phyloP scores from a whole-genome alignment of 805 yeast species.

The Yamadazyma paraphyllophila region DNA sequence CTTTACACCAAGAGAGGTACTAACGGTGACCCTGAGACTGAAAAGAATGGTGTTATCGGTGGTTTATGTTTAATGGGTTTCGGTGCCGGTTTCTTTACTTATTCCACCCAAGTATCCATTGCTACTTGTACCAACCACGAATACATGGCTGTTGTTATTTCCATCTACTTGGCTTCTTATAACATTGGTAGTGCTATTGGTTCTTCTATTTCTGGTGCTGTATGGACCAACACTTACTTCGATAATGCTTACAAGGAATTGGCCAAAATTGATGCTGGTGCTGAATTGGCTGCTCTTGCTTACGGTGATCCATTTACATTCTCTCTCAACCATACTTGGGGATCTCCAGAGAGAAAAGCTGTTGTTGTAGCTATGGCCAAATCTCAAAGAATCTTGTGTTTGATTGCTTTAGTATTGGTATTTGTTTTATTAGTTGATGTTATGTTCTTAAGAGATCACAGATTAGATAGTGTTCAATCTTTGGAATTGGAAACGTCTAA shows the following conservation, averaged over 20 bases:
- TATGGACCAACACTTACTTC: constrained; percentile 65
- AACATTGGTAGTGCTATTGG: constrained; percentile 67
- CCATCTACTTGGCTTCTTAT: constrained; percentile 56
- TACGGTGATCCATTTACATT: constrained; percentile 51
- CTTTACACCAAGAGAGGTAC: constrained; percentile 55
- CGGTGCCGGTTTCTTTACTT: constrained; percentile 73
- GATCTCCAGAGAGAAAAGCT: constrained; percentile 57
- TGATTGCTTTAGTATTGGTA: constrained; percentile 54
- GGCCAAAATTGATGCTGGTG: constrained; percentile 23
- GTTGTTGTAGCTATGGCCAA: constrained; percentile 57
- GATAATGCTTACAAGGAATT: constrained; percentile 35
- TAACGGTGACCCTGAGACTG: constrained; percentile 25
- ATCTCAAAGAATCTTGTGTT: constrained; percentile 57
- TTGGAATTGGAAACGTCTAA: constrained; percentile 16
- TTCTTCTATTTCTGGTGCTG: constrained; percentile 62
- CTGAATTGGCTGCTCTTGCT: constrained; percentile 23
- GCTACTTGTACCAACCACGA: constrained; percentile 60
- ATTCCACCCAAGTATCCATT: constrained; percentile 59
- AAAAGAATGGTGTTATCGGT: constrained; percentile 56
- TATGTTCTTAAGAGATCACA: constrained; percentile 53
- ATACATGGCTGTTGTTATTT: constrained; percentile 59
- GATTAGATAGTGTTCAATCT: constrained; percentile 37
- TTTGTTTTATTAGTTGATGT: constrained; percentile 49
- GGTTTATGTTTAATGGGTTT: constrained; percentile 63
- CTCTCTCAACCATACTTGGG: constrained; percentile 53